Evolutionary conservation across 2,329 filamentous ascomycete genomes (phyloP).

Genomic region (Colletotrichum chlorophyti): DNA sequence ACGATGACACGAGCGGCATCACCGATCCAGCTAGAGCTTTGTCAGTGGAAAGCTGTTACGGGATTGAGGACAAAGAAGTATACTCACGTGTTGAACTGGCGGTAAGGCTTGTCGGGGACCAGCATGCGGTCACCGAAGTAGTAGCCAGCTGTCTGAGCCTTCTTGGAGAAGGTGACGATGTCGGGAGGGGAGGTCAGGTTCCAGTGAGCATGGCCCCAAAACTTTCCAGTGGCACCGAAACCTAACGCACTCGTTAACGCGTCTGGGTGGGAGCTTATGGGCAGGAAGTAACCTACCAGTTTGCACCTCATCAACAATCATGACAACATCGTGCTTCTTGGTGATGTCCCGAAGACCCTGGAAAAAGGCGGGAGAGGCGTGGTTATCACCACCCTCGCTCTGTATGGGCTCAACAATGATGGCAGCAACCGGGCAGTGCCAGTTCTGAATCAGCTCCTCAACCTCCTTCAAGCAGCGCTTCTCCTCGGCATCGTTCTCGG

Average conservation of each 20-base stretch:
- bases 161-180: conserved; percentile 90
- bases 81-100: conserved; percentile 77
- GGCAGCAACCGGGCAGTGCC: conserved; percentile 74
- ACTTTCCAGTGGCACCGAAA: conserved; percentile 84
- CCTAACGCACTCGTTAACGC: conserved; percentile 43
- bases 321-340: conserved; percentile 70
- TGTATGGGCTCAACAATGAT: conserved; percentile 82
- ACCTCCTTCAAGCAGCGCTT: conserved; percentile 75
- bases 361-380: conserved; percentile 82
- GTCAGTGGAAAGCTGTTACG: not conserved
- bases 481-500: conserved; percentile 76
- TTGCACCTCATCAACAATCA: conserved; percentile 87
- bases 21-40: conserved; percentile 69
- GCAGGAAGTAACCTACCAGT: conserved; percentile 46
- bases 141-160: conserved; percentile 85
- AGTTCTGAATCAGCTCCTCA: conserved; percentile 72
- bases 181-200: conserved; percentile 74
- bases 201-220: conserved; percentile 91
- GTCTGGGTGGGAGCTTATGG: not conserved
- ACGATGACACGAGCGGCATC: conserved; percentile 80
- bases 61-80: not conserved
- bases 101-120: conserved; percentile 81
- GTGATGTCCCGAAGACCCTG: conserved; percentile 75
- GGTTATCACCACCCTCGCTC: conserved; percentile 85
- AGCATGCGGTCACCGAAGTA: conserved; percentile 80